A percentile compares a stretch with the other conserved stretches of the same genome.
phyloP scores from a whole-genome alignment of 371 early-diverging fungal genomes.

The Paraphysoderma sedebokerense region DNA sequence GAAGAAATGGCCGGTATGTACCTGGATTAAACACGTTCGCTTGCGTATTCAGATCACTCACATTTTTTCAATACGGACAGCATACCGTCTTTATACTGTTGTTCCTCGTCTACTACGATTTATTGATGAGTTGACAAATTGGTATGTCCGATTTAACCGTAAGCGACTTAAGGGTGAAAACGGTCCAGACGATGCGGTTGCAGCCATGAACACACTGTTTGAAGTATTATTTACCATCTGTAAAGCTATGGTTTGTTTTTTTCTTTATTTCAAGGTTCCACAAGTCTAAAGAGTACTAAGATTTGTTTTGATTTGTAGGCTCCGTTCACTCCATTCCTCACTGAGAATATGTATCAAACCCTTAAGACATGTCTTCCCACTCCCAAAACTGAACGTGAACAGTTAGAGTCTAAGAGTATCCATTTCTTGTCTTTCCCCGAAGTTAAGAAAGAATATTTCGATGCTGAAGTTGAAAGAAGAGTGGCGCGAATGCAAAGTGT shows the following conservation, averaged over 20 bases:
- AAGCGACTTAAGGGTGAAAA: constrained; percentile 91
- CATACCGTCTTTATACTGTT: constrained; percentile 94
- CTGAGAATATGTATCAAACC: constrained; percentile 95
- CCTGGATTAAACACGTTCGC: too few relatives aligned
- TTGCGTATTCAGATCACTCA: constrained; percentile 1
- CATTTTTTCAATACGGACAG: constrained; percentile 3
- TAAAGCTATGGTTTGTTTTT: constrained; percentile 51
- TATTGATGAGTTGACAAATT: constrained; percentile 96
- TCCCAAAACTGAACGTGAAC: background rate
- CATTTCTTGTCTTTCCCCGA: constrained; percentile 90
- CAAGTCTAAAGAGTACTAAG: background rate
- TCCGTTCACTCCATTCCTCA: constrained; percentile 97
- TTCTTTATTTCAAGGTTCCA: background rate
- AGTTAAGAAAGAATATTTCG: constrained; percentile 85
- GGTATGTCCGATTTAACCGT: constrained; percentile 99
- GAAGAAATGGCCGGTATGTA: constrained; percentile 71
- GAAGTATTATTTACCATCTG: constrained; percentile 86
- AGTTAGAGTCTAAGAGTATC: constrained; percentile 63
- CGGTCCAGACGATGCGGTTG: constrained; percentile 64
- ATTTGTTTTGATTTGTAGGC: constrained; percentile 27
- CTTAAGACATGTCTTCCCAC: constrained; percentile 47
- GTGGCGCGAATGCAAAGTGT: constrained; percentile 93
- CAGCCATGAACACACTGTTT: constrained; percentile 80
- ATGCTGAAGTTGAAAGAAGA: constrained; percentile 82
- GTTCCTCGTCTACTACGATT: constrained; percentile 77